Evolutionary conservation across 2,329 filamentous ascomycete genomes (phyloP), one percentile per base, ranked within the genome.

Genomic region (Nemania sp.): DNA sequence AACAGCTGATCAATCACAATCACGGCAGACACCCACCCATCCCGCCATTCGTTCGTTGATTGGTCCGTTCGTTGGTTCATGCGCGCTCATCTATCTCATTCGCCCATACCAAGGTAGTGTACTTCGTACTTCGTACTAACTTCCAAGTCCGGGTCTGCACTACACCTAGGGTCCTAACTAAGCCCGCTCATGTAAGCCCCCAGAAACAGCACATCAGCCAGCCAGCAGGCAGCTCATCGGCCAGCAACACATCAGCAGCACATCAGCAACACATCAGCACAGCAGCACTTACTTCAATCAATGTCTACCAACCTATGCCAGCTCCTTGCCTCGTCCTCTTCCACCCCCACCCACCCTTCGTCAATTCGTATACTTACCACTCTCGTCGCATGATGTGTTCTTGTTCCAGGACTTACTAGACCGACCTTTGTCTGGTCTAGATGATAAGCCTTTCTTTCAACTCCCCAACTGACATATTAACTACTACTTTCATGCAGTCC

Each of bases 361-460:
- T 35, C 51, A 40, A 35, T 45, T 29, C 15, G 53, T 42, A 47
- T 20, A 35, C 25, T n/a, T n/a, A n/a, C n/a, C n/a, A n/a, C n/a
- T 48, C 12, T 37, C 39, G 34, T 29, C 39, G 57, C 65, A 65
- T 67, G 20, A 69, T 71, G 64, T 66, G 58, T 60, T 70, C n/a
- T 51, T 62, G 55, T 64, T 64, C 59, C 54, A 64, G 63, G 64
- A 58, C 56, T 60, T 68, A 48, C 67, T 68, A 71, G 68, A 68
- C 68, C 63, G 62, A 48, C 59, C 48, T 54, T 66, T 65, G 69
- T 70, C 69, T 71, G 67, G 67, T 68, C 66, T 69, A 65, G 67
- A 65, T 62, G 51, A 62, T 64, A n/a, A n/a, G n/a, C 63, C 63
- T 54, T 25, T 59, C 52, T 47, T 39, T 42, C 47, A 60, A 62